Evolutionary conservation across 2,329 filamentous ascomycete genomes (phyloP).

Genomic region (Cryphonectria nitschkei): DNA sequence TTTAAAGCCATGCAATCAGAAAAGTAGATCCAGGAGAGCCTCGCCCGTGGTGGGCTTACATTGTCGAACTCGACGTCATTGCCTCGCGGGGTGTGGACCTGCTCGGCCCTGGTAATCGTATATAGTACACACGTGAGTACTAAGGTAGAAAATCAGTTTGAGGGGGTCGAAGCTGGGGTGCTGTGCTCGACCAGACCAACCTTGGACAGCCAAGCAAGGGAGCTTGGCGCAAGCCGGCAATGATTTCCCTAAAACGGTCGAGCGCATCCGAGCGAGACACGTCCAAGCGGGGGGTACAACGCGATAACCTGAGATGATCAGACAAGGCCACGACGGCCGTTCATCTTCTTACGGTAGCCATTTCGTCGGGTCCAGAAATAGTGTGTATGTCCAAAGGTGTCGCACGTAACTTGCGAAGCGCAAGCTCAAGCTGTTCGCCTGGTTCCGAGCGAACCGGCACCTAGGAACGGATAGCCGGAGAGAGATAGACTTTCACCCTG

Average conservation of each 20-base stretch:
- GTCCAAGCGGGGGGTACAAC: neutral
- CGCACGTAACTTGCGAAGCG: neutral
- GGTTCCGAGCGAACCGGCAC: neutral
- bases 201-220: neutral
- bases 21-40: conserved; percentile 32
- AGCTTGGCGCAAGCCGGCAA: neutral
- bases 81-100: neutral
- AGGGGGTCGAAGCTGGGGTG: neutral
- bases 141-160: neutral
- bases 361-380: neutral
- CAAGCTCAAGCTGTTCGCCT: neutral
- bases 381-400: neutral
- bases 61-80: conserved; percentile 1
- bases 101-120: conserved; percentile 9
- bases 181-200: neutral
- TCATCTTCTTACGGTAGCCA: neutral
- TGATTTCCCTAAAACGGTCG: neutral
- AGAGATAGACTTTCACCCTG: neutral
- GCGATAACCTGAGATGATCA: neutral
- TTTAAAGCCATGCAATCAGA: neutral
- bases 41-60: conserved; percentile 17
- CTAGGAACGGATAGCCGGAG: neutral
- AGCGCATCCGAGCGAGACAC: neutral
- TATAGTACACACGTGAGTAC: neutral
- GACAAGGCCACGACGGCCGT: neutral